Base-by-base conservation (phyloP, 192 early-diverging fungal species). In the Backusella mclennaniae region DNA sequence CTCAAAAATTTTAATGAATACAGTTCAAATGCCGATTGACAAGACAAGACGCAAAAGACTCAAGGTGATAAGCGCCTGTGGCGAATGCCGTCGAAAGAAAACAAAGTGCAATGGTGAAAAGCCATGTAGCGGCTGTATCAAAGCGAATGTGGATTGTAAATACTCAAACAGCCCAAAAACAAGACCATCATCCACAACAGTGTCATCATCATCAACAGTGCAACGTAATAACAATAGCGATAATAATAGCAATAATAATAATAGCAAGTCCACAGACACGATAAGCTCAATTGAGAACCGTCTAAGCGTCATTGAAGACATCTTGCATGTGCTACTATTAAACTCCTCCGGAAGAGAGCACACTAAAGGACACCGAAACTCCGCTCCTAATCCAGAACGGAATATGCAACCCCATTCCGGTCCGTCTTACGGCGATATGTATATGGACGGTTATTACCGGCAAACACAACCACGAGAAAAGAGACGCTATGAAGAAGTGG, bases 71-170 rank as follows among this genome's bases (percentile, higher is more conserved):
- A 77, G 69, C 29, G 76, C 76, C 23, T 77, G 76, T 21, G 35
- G 69, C 23, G 76, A 77, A 72, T 77, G 76, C 39, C 42, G 76
- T 29, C 31, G 76, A 44, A 77, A 77, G 66, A 77, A 77, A 39
- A 73, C 68, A 14, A 77, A 77, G 8, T 77, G 76, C 19, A 73
- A 77, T 68, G 76, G 76, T 17, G 69, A 71, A 36, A 77, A 73
- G 8, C 76, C 76, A 19, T 77, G 76, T 6, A 41, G 71, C 11
- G 56, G 70, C 36, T 77, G 76, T 73, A 49, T 68, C 26, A 77
- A 77, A 42, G 66, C 76, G 7, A 71, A 67, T 23, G 66, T 73
- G 21, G 68, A 67, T 35, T 77, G 76, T 59, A 46, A 71, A 31
- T 77, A 77, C 29, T 73, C 76, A 35, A 63, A 29, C 31, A 66